Evolutionary conservation across 2,329 filamentous ascomycete genomes (phyloP), one percentile per base, ranked within the genome.

Genomic region (Talaromyces sp.): DNA sequence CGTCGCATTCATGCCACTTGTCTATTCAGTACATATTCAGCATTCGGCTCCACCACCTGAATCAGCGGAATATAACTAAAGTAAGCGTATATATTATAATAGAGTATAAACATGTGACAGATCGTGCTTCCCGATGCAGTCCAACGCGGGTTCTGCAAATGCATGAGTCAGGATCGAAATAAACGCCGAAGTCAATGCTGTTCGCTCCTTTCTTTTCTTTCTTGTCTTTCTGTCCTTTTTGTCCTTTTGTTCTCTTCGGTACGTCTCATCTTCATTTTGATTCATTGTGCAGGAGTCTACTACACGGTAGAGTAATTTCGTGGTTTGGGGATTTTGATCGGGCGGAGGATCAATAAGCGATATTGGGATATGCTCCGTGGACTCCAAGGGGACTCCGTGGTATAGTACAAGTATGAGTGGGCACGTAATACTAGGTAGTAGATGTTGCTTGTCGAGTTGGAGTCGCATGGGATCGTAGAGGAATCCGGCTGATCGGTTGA

Each of bases 141-240:
- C 48, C 33, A 28, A 12, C 8, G 48, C 48, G 48, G 5, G 21
- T 31, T 33, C 14, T 16, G 44, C n/a, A 18, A 14, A n/a, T 8
- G n/a, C 18, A 35, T 18, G 50, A 37, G 31, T 54, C 50, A 54
- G 31, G n/a, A 37, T 54, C 18, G 48, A 35, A 52, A 35, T 54
- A 54, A 52, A 54, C 50, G 50, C 50, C 31, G 31, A 54, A 18
- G 31, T 23, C 31, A 54, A 54, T 54, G 50, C 50, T 54, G 35
- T 39, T 37, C 14, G n/a, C 37, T 21, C 4, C 33, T 14, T 21
- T 9, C 21, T 33, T 33, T 21, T 9, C 14, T 33, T 21, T 50
- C 11, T 12, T 28, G 8, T 52, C 5, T 50, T 28, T 7, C 25
- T 31, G 2, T 9, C 14, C 18, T 11, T 16, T 33, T 18, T 35